Evolutionary conservation across 768 basidiomycete species (phyloP).

Genomic region (Pleurotus citrinopileatus): DNA sequence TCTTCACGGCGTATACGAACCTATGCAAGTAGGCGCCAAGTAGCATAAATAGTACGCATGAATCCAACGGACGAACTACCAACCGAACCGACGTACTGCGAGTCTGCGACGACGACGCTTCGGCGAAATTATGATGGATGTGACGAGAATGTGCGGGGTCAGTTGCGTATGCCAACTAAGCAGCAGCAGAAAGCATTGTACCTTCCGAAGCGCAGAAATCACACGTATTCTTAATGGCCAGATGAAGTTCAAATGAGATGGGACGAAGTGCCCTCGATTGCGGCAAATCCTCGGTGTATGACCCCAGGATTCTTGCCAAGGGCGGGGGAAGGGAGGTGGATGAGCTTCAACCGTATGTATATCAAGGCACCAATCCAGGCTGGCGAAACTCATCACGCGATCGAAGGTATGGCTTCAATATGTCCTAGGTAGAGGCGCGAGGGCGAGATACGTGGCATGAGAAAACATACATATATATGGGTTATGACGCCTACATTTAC

Average conservation of each 20-base stretch:
- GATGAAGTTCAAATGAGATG: too few species aligned
- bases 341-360: neutral
- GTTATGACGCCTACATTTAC: neutral
- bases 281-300: constrained; percentile 3
- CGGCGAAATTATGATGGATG: neutral
- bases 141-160: neutral
- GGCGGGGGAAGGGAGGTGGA: neutral
- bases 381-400: neutral
- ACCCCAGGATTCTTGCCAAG: neutral
- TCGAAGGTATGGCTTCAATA: neutral
- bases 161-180: neutral
- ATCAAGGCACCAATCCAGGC: neutral
- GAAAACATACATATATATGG: neutral
- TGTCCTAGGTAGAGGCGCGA: neutral
- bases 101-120: neutral
- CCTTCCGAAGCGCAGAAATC: too few species aligned
- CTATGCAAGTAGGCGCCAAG: too few species aligned
- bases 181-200: neutral
- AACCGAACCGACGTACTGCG: too few species aligned
- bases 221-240: too few species aligned
- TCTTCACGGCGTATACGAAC: too few species aligned
- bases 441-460: constrained; percentile 1
- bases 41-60: too few species aligned
- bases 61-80: too few species aligned
- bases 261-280: neutral